A percentile compares a stretch with the other conserved stretches of the same genome.
Conservation (phyloP, 768 basidiomycete species). For the Russula emetica region DNA sequence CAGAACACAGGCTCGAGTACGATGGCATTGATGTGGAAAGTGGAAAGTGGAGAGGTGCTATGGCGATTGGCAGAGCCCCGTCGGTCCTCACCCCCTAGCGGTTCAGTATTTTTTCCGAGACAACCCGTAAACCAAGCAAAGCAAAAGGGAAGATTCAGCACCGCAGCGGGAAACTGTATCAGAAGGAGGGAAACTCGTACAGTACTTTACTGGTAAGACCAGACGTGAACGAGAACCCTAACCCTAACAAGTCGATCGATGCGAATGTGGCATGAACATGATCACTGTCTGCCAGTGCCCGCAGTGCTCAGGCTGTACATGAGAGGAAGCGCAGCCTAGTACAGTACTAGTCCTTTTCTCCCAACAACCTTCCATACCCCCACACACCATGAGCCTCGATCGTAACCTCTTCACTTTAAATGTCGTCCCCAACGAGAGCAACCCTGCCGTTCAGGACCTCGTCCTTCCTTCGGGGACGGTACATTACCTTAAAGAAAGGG, state of each 20-base stretch:
- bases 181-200: too few species aligned
- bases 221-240: too few species aligned
- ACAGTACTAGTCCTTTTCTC: neutral
- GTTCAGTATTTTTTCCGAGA: neutral
- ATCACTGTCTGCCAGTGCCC: neutral
- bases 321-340: neutral
- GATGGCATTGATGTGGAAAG: neutral
- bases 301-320: neutral
- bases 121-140: neutral
- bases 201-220: too few species aligned
- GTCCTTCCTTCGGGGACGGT: constrained; percentile 56
- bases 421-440: constrained; percentile 54
- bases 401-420: constrained; percentile 81
- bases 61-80: neutral
- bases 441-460: constrained; percentile 63
- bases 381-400: constrained; percentile 65
- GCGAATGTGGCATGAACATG: too few species aligned
- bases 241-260: neutral
- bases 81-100: neutral
- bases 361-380: neutral
- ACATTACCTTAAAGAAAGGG: constrained; percentile 70
- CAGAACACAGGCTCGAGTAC: neutral
- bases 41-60: neutral
- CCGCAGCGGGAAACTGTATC: too few species aligned
- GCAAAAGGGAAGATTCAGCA: too few species aligned